Evolutionary conservation across 163 green algal genomes (phyloP), one percentile per base, ranked within the genome.

Genomic region (Scenedesmus sp.): DNA sequence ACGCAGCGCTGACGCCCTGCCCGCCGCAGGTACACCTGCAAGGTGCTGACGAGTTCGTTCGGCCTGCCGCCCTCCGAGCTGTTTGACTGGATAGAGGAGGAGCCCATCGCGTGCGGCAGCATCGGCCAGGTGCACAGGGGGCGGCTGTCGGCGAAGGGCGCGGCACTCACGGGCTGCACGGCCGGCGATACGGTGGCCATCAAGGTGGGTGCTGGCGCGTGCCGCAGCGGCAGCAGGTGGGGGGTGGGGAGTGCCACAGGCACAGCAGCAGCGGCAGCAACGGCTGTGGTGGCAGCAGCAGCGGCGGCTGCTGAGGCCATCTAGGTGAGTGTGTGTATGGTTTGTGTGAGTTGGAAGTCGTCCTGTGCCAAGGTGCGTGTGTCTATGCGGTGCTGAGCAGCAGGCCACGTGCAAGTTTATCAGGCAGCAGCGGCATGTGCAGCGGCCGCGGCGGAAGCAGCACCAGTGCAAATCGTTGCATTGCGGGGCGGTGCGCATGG

Each of bases 91-190:
- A 97, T 99, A 46, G 96, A 98, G 40, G 70, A 94, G 42, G 44
- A 92, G 46, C 96, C 98, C 30, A 92, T 99, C n/a, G 98, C 98
- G 0, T 96, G 92, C 40, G 98, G 97, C 46, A 98, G 94, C 94
- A 99, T 99, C 81, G 97, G 96, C 15, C 97, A 98, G 92, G 93
- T 96, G 76, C 94, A 96, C 86, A 73, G 92, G 9, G 94, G 90
- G 0, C 72, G 61, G 79, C 93, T 96, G 40, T 93, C 80, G 33
- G 72, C 84, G 1, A 93, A 95, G 86, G 94, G 94, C 0, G 94
- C 91, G 0, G 92, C 91, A 16, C 87, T 95, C 6, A 94, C 94
- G 65, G 93, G 94, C 33, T 96, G 95, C 53, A n/a, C 88, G 15
- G 37, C 91, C 0, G 96, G 97, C 78, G 94, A 92, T n/a, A 49